These are phyloP conservation scores for Ocimum tenuiflorum DNA, from an alignment of 257 asterid species.

Conservation along the genomic window DNA sequence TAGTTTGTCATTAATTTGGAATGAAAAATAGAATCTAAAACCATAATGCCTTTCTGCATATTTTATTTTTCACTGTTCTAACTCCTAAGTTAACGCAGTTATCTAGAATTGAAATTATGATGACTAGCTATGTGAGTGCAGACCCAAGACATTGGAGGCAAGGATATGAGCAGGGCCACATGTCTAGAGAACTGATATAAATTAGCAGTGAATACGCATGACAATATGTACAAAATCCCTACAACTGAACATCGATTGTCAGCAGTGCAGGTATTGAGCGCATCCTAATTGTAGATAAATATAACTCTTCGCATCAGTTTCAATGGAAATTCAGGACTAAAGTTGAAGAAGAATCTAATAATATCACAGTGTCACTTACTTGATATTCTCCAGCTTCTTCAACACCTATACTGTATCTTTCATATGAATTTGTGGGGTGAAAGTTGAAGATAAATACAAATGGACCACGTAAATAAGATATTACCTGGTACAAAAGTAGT, in stretches of 20 bases:
- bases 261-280: background rate
- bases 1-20: background rate
- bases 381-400: constrained; percentile 98
- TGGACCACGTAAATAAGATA: constrained; percentile 80
- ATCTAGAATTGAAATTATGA: background rate
- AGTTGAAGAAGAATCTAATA: no score
- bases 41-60: background rate
- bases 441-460: constrained; percentile 75
- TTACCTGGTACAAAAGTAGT: constrained; percentile 51
- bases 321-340: constrained; percentile 12
- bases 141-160: background rate
- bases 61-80: background rate
- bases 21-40: background rate
- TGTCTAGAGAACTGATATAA: background rate
- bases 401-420: constrained; percentile 64
- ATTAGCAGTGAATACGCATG: background rate
- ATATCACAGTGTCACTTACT: constrained; percentile 44
- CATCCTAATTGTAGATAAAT: background rate
- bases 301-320: background rate
- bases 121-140: constrained; percentile 1
- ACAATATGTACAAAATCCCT: background rate
- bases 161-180: background rate
- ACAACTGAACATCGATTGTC: background rate
- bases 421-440: constrained; percentile 68
- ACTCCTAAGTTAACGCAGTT: background rate